Evolutionary conservation across 169 alveolate genomes (phyloP), one percentile per base, ranked within the genome.

Genomic region (Fabrea salina): DNA sequence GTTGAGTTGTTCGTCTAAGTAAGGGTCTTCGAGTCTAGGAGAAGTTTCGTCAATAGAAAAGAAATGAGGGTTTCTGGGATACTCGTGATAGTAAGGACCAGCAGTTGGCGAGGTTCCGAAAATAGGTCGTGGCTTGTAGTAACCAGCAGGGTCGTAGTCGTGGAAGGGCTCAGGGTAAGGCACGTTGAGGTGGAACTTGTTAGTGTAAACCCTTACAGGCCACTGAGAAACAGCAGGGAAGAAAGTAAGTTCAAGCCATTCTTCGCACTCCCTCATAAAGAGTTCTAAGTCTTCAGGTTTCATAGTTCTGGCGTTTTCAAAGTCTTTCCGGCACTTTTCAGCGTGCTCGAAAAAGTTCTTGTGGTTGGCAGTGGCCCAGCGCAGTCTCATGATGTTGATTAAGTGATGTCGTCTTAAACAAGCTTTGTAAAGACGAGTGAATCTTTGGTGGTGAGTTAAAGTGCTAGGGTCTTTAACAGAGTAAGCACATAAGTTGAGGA

Each of bases 221-320:
- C 79, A 70, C 5, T 70, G 79, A 11, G 79, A 70, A 19, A 49
- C 30, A 5, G 79, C 79, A n/a, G 79, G 79, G 79, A 70, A 70
- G 37, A 70, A 70, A 35, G 79, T 70, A 40, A 44, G n/a, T 70
- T 70, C 79, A 41, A 70, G 64, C 66, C 79, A 70, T 70, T 70
- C 79, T 47, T 70, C 79, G 13, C 13, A 22, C 13, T 70, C 64
- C 49, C 49, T 70, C 19, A 70, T 19, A 32, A 70, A 70, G n/a
- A 19, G 13, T n/a, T 30, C 64, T 5, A 22, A 27, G 13, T 70
- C 64, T 19, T 19, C 47, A 1, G 54, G 50, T 70, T 22, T 22
- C 3, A 13, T 47, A 44, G 22, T 49, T 70, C 37, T 70, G 4
- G 64, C 66, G 13, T 22, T 37, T 47, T 70, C 79, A 70, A 70